Evolutionary conservation across 2,329 filamentous ascomycete species (phyloP).

Genomic region (Eutypella sp.): DNA sequence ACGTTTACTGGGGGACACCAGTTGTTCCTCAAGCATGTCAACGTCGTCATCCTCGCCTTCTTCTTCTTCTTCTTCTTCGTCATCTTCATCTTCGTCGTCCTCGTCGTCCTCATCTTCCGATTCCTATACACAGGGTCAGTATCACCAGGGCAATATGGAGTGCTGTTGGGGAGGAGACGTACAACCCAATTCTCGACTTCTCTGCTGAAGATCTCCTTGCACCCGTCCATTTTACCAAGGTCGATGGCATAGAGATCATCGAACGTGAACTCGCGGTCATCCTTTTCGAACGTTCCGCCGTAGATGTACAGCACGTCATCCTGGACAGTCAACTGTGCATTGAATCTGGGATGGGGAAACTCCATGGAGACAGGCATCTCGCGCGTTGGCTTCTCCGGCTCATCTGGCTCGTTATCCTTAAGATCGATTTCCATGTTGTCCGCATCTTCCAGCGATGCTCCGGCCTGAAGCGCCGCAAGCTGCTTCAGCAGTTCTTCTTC

Average conservation of each 20-base stretch:
- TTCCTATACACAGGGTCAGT: slow-evolving; percentile 38
- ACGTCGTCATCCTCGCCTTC: slow-evolving; percentile 58
- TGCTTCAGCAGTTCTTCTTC: slow-evolving; percentile 88
- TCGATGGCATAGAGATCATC: slow-evolving; percentile 93
- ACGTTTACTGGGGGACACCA: slow-evolving; percentile 49
- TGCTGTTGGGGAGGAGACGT: slow-evolving; percentile 22
- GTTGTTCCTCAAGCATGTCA: slow-evolving; percentile 46
- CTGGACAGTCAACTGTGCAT: slow-evolving; percentile 84
- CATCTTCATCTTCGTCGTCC: slow-evolving; percentile 44
- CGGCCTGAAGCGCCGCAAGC: slow-evolving; percentile 77
- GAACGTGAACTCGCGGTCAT: slow-evolving; percentile 91
- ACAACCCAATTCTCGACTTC: slow-evolving; percentile 81
- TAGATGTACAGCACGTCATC: slow-evolving; percentile 92
- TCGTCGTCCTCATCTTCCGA: slow-evolving; percentile 44
- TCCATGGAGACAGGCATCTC: slow-evolving; percentile 68
- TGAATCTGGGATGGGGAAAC: slow-evolving; percentile 86
- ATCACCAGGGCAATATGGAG: background rate
- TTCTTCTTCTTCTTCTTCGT: slow-evolving; percentile 45
- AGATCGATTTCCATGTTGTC: slow-evolving; percentile 39
- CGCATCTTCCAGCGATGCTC: slow-evolving; percentile 54
- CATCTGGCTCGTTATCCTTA: slow-evolving; percentile 47
- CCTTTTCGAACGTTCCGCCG: slow-evolving; percentile 92
- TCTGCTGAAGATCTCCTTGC: slow-evolving; percentile 82
- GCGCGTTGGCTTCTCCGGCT: slow-evolving; percentile 53
- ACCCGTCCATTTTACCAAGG: slow-evolving; percentile 89